These are phyloP conservation scores for Leonotis leonurus DNA, from an alignment of 257 asterid species.

Conservation along the genomic window DNA sequence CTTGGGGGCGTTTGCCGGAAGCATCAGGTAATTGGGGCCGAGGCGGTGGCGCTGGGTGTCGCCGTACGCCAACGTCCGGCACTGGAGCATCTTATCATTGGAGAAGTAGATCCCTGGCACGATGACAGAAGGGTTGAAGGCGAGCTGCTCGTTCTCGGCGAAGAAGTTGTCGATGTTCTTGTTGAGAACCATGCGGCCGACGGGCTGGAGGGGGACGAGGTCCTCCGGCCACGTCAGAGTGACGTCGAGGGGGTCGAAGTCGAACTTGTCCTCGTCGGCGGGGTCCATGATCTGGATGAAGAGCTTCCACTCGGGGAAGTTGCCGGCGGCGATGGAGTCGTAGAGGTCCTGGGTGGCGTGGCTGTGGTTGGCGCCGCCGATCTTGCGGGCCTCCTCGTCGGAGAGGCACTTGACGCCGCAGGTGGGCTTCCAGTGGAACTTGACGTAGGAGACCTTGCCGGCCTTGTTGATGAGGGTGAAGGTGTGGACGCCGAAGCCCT, in stretches of 20 bases:
- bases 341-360: conserved; percentile 96
- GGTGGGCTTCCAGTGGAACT: conserved; percentile 98
- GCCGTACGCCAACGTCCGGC: conserved; percentile 55
- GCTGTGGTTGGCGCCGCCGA: conserved; percentile 92
- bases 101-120: conserved; percentile 68
- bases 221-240: conserved; percentile 98
- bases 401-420: conserved; percentile 83
- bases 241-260: conserved; percentile 93
- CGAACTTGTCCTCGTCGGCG: conserved; percentile 72
- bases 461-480: conserved; percentile 80
- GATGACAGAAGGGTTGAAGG: conserved; percentile 49
- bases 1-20: conserved; percentile 73
- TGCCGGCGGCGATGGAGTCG: conserved; percentile 82
- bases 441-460: conserved; percentile 80
- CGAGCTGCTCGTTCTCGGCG: conserved; percentile 68
- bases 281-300: conserved; percentile 88
- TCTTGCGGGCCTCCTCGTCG: conserved; percentile 71
- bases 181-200: conserved; percentile 88
- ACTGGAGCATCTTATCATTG: conserved; percentile 62
- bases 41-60: conserved; percentile 84
- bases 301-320: conserved; percentile 97
- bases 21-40: conserved; percentile 71
- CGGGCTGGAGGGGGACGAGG: conserved; percentile 88
- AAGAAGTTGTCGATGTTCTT: conserved; percentile 88
- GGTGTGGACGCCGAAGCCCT: conserved; percentile 89